Percentiles rank a stretch among this genome's conserved stretches.
phyloP scores from a whole-genome alignment of 2,329 filamentous ascomycete species.

The Aspergillus melleus region DNA sequence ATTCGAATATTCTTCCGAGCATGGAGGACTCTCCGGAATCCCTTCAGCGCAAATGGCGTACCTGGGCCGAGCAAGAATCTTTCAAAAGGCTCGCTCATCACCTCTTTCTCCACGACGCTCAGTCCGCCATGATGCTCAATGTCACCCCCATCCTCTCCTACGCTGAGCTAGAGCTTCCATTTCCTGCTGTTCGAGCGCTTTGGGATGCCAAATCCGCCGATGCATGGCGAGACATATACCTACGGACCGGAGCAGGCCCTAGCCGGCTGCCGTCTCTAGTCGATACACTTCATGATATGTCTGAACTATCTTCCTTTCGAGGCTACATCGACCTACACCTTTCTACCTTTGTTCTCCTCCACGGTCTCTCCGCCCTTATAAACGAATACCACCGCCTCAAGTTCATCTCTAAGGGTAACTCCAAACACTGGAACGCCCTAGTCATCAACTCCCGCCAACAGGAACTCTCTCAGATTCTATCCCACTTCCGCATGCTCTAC shows the following conservation, averaged over 20 bases:
- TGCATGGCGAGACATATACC: constrained; percentile 64
- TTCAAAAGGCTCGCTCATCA: constrained; percentile 68
- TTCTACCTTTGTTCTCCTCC: constrained; percentile 61
- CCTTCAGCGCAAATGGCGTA: constrained; percentile 65
- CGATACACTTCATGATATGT: constrained; percentile 59
- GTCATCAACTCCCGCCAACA: constrained; percentile 59
- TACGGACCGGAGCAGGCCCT: constrained; percentile 34
- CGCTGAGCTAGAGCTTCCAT: constrained; percentile 64
- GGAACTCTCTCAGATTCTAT: constrained; percentile 62
- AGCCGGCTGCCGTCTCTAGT: constrained; percentile 37
- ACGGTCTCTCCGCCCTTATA: constrained; percentile 66
- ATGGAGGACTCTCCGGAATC: constrained; percentile 56
- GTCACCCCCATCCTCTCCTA: constrained; percentile 68
- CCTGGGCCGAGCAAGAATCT: constrained; percentile 65
- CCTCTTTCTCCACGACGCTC: constrained; percentile 64
- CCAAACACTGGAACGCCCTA: constrained; percentile 43
- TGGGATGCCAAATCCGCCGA: constrained; percentile 66
- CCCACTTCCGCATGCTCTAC: constrained; percentile 47
- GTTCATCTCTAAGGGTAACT: constrained; percentile 46
- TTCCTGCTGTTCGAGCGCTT: constrained; percentile 62
- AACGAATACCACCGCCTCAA: constrained; percentile 61
- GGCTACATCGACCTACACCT: constrained; percentile 57
- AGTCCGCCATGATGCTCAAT: constrained; percentile 66
- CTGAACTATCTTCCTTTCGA: constrained; percentile 54
- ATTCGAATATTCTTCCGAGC: constrained; percentile 53